phyloP scores from a whole-genome alignment of 75 land plant species.

The Sequoiadendron giganteum region DNA sequence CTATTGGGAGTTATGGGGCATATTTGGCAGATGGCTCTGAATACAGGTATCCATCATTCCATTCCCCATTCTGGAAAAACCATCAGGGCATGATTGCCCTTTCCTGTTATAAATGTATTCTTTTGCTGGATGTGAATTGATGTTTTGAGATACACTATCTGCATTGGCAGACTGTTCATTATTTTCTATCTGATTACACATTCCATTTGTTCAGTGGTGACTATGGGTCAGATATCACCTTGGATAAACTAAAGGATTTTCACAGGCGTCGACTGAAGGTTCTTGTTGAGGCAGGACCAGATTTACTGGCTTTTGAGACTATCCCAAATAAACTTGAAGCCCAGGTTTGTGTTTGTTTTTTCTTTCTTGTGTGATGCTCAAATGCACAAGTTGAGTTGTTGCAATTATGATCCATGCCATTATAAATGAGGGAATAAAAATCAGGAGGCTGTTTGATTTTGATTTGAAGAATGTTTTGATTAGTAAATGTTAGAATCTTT shows the following conservation, averaged over 20 bases:
- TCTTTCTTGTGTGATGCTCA: neutral
- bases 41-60: conserved; percentile 57
- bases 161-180: neutral
- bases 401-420: neutral
- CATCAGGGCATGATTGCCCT: neutral
- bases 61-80: neutral
- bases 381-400: neutral
- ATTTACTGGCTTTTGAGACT: conserved; percentile 92
- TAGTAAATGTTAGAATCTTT: neutral
- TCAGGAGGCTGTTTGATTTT: neutral
- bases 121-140: neutral
- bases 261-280: conserved; percentile 82
- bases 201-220: conserved; percentile 58
- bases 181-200: neutral
- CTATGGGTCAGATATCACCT: conserved; percentile 68
- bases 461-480: neutral
- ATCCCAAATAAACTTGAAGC: conserved; percentile 92
- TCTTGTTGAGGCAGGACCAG: conserved; percentile 74
- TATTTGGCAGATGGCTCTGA: conserved; percentile 99
- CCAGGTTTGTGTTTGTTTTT: conserved; percentile 50
- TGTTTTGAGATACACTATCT: neutral
- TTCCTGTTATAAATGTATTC: neutral
- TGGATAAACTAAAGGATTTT: conserved; percentile 90
- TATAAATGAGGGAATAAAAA: neutral
- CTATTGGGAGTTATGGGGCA: conserved; percentile 96